A percentile compares a stretch with the other conserved stretches of the same genome.
Evolutionary conservation across 2,329 filamentous ascomycete genomes (phyloP).

Genomic region (Aspergillus sp.): DNA sequence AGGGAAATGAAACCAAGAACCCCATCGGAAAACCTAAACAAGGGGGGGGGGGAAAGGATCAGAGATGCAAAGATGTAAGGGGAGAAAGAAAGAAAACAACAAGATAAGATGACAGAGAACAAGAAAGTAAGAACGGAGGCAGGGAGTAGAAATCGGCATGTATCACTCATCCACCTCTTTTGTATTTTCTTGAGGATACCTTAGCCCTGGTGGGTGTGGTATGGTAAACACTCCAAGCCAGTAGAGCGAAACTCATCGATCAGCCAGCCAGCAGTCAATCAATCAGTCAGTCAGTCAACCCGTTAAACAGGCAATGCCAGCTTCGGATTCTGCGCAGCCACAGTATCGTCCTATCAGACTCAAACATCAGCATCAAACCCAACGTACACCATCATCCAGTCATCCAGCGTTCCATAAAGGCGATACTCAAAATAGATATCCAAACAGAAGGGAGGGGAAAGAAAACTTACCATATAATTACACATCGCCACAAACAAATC

Average conservation of each 20-base stretch:
- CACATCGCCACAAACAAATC: slow-evolving; percentile 91
- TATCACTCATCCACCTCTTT: too few species aligned
- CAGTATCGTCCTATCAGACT: slow-evolving; percentile 22
- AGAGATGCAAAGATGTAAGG: not conserved
- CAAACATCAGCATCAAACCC: not conserved
- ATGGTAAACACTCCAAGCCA: not conserved
- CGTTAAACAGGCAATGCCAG: not conserved
- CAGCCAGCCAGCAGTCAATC: not conserved
- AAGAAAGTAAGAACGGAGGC: too few species aligned
- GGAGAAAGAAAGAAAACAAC: too few species aligned
- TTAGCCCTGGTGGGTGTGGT: too few species aligned
- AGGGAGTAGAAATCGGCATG: too few species aligned
- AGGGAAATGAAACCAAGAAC: not conserved
- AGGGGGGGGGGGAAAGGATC: not conserved
- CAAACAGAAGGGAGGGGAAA: too few species aligned
- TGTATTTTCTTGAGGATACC: too few species aligned
- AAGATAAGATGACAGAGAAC: too few species aligned
- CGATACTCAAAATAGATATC: too few species aligned
- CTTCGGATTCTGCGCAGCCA: not conserved
- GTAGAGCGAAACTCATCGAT: not conserved
- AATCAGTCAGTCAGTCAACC: not conserved
- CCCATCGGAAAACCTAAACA: not conserved
- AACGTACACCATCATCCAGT: not conserved
- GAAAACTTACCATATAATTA: slow-evolving; percentile 73
- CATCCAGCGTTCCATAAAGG: too few species aligned